A percentile compares a stretch with the other conserved stretches of the same genome.
Conservation (phyloP, 345 rosid species). For the Eucalyptus melliodora region DNA sequence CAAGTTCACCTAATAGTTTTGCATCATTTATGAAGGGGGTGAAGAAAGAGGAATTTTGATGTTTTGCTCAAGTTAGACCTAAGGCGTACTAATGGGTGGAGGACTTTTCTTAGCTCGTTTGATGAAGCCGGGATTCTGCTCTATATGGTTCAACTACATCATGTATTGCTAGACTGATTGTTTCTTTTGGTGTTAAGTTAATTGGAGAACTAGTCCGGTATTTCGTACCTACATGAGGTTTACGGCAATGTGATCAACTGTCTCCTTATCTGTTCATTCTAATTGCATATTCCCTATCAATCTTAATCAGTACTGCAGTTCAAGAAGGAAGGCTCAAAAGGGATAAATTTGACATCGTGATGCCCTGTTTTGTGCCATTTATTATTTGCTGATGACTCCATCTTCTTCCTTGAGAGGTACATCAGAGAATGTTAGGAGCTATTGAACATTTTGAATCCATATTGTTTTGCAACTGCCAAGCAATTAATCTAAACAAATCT, state of each 20-base stretch:
- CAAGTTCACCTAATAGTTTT: accelerated
- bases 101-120: neutral
- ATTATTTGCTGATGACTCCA: neutral
- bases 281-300: neutral
- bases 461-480: neutral
- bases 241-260: neutral
- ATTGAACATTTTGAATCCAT: neutral
- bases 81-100: neutral
- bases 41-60: no score
- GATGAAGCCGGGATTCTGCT: neutral
- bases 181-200: neutral
- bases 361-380: no score
- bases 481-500: no score
- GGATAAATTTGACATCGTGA: neutral
- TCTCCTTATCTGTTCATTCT: neutral
- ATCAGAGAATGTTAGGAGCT: neutral
- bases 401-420: neutral
- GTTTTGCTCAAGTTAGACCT: neutral
- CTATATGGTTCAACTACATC: neutral
- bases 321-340: neutral
- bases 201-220: no score
- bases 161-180: neutral
- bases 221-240: accelerated
- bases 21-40: accelerated
- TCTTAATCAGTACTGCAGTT: neutral